Evolutionary conservation across 2,329 filamentous ascomycete species (phyloP).

Genomic region (Colletotrichum higginsianum): DNA sequence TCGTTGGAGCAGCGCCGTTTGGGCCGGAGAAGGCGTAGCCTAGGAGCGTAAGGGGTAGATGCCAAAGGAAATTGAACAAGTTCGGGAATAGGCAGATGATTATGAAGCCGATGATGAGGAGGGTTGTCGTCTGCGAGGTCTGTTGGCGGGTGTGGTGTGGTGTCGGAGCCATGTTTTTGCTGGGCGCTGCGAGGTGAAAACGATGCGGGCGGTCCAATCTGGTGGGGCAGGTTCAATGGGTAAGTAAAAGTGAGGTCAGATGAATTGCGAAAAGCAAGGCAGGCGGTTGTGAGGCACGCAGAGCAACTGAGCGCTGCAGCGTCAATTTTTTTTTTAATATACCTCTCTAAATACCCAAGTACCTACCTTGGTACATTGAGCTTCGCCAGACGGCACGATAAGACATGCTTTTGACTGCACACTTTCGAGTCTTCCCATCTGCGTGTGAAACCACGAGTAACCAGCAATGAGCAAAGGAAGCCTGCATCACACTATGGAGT

Average conservation of each 20-base stretch:
- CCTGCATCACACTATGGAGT: neutral
- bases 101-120: constrained; percentile 64
- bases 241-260: constrained; percentile 39
- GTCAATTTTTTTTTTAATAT: neutral
- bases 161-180: constrained; percentile 57
- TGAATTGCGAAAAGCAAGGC: constrained; percentile 34
- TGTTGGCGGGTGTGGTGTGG: constrained; percentile 50
- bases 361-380: too few species aligned
- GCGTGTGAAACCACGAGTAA: neutral
- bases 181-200: constrained; percentile 36
- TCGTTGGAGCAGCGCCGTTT: neutral
- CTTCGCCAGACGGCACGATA: neutral
- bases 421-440: neutral
- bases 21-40: constrained; percentile 48
- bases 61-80: constrained; percentile 67
- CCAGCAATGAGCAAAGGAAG: neutral
- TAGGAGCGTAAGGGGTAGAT: constrained; percentile 61
- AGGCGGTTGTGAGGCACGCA: constrained; percentile 15
- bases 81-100: constrained; percentile 67
- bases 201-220: constrained; percentile 34
- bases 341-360: too few species aligned
- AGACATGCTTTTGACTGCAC: neutral
- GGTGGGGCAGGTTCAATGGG: constrained; percentile 40
- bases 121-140: constrained; percentile 58
- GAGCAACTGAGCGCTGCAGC: neutral